These are phyloP conservation scores for Fusarium subtropicale DNA, from an alignment of 2,329 filamentous ascomycete genomes.

Conservation along the genomic window DNA sequence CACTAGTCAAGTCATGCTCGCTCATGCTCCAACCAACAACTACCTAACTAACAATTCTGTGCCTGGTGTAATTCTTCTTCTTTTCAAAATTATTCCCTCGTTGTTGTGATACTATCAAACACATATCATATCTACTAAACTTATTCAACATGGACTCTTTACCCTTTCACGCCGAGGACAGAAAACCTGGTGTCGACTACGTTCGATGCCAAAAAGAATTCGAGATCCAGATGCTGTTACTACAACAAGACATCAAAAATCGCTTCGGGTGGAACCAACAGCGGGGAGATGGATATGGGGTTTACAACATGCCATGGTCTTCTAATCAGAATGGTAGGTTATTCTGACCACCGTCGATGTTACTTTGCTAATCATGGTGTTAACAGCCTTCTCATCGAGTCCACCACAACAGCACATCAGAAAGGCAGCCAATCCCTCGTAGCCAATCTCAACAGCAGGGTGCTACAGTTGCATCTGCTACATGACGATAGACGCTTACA, in stretches of 20 bases:
- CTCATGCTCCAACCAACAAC: background rate
- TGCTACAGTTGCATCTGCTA: background rate
- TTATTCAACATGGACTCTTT: background rate
- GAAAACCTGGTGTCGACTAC: conserved; percentile 9
- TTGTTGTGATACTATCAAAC: background rate
- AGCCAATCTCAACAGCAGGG: background rate
- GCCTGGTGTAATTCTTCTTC: background rate
- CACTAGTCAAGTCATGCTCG: too few species aligned
- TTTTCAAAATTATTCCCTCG: background rate
- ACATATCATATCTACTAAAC: background rate
- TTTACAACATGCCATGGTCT: background rate
- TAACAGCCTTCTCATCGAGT: background rate
- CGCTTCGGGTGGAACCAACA: conserved; percentile 6
- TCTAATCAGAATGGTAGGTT: background rate
- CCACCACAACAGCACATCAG: background rate
- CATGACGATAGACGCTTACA: background rate
- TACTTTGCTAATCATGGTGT: background rate
- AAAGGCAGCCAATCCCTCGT: background rate
- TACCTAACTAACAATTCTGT: background rate
- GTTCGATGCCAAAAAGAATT: conserved; percentile 4
- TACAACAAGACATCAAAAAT: conserved; percentile 6
- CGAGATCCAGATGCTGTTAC: background rate
- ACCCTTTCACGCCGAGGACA: background rate
- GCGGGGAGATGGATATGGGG: background rate
- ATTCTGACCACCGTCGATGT: rapidly evolving